Evolutionary conservation across 2,329 filamentous ascomycete species (phyloP).

Genomic region (Scleromitrula shiraiana): DNA sequence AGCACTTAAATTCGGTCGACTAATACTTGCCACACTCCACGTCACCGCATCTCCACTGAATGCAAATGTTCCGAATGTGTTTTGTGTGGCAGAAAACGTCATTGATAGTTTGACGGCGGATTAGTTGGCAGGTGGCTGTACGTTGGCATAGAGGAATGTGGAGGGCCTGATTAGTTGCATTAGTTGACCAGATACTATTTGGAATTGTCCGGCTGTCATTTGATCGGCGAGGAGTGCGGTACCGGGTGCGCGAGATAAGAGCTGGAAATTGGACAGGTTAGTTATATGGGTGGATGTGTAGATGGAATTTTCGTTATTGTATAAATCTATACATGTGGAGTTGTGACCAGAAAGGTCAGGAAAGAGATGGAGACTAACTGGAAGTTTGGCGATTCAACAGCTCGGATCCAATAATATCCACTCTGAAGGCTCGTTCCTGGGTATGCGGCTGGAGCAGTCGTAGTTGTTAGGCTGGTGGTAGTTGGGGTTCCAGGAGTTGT

Average conservation of each 20-base stretch:
- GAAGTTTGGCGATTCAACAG: constrained; percentile 48
- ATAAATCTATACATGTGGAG: too few relatives aligned
- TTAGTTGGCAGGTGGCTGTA: constrained; percentile 27
- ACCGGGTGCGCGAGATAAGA: constrained; percentile 39
- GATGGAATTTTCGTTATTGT: too few relatives aligned
- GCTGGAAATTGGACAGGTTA: not conserved
- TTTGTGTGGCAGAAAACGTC: constrained; percentile 42
- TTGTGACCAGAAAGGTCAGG: not conserved
- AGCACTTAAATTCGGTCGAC: constrained; percentile 46
- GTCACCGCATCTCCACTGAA: constrained; percentile 51
- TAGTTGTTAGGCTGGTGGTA: constrained; percentile 19
- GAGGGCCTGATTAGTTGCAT: constrained; percentile 37
- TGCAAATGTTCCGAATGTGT: constrained; percentile 47
- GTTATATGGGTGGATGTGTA: not conserved
- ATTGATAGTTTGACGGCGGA: constrained; percentile 42
- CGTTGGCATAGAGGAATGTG: constrained; percentile 23
- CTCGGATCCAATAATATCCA: constrained; percentile 42
- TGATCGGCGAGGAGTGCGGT: constrained; percentile 43
- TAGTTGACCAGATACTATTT: constrained; percentile 45
- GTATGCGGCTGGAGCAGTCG: not conserved
- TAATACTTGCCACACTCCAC: constrained; percentile 42
- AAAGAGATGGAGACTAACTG: constrained; percentile 31
- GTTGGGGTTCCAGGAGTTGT: constrained; percentile 11
- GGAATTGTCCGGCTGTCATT: constrained; percentile 50
- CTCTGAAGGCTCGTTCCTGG: constrained; percentile 4